Conservation (phyloP, 2,329 filamentous ascomycete species). For the Fusarium floridanum region DNA sequence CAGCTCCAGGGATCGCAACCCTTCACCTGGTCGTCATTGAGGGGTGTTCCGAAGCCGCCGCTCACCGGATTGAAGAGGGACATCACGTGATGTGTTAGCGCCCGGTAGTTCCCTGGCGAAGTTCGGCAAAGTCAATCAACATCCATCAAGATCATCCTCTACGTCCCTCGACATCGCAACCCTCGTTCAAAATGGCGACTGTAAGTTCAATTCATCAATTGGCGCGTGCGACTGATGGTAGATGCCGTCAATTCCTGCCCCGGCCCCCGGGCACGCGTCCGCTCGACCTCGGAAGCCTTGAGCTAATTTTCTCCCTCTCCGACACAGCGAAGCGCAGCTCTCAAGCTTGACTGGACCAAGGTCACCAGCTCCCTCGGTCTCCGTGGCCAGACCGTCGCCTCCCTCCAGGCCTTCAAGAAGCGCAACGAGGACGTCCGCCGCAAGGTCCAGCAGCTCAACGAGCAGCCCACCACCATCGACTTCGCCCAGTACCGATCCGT, state of each 20-base stretch:
- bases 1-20: background rate
- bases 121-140: slow-evolving; percentile 62
- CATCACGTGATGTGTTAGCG: slow-evolving; percentile 52
- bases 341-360: slow-evolving; percentile 99
- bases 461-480: slow-evolving; percentile 89
- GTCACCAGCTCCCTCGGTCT: slow-evolving; percentile 94
- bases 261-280: slow-evolving; percentile 27
- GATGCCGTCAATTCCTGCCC: slow-evolving; percentile 28
- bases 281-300: slow-evolving; percentile 49
- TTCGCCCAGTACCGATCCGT: slow-evolving; percentile 91
- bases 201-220: slow-evolving; percentile 65
- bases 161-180: slow-evolving; percentile 60
- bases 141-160: slow-evolving; percentile 63
- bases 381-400: slow-evolving; percentile 90
- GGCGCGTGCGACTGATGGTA: slow-evolving; percentile 36
- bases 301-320: slow-evolving; percentile 66
- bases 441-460: slow-evolving; percentile 86
- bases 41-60: slow-evolving; percentile 43
- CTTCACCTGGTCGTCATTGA: slow-evolving; percentile 29
- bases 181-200: slow-evolving; percentile 74
- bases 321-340: slow-evolving; percentile 95
- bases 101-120: slow-evolving; percentile 50
- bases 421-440: slow-evolving; percentile 99
- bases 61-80: slow-evolving; percentile 17
- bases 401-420: slow-evolving; percentile 98